A percentile compares a stretch with the other conserved stretches of the same genome.
These are phyloP conservation scores for Dissoconium aciculare DNA, from an alignment of 2,329 filamentous ascomycete species.

Conservation along the genomic window DNA sequence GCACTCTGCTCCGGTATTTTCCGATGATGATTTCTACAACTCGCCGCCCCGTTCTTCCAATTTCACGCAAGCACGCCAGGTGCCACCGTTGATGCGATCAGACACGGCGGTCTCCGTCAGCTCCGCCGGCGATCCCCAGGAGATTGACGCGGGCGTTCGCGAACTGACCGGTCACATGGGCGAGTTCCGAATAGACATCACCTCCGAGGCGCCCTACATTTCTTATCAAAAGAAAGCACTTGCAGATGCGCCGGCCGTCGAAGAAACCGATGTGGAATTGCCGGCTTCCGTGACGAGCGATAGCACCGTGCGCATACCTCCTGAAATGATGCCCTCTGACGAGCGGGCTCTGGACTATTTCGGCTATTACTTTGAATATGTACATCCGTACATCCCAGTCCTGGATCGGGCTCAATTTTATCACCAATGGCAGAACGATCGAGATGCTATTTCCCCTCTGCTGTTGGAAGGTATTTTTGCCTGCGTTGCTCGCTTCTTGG, in stretches of 20 bases:
- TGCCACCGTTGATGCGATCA: constrained; percentile 11
- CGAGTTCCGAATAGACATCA: constrained; percentile 72
- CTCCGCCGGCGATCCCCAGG: constrained; percentile 20
- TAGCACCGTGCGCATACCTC: constrained; percentile 71
- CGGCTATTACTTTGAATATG: constrained; percentile 74
- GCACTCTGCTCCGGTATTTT: constrained; percentile 6
- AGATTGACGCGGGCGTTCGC: constrained; percentile 19
- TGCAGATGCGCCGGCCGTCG: constrained; percentile 47
- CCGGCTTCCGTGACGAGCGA: constrained; percentile 55
- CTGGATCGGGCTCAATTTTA: constrained; percentile 71
- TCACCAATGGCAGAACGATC: constrained; percentile 73
- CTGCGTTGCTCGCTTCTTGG: constrained; percentile 68
- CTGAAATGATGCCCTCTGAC: constrained; percentile 82
- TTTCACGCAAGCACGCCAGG: constrained; percentile 1
- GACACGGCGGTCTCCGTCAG: constrained; percentile 16
- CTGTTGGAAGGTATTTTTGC: constrained; percentile 84
- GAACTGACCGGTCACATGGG: constrained; percentile 50
- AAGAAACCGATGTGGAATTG: constrained; percentile 56
- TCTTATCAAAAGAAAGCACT: constrained; percentile 45
- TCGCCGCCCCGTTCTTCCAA: constrained; percentile 1
- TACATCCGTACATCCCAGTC: constrained; percentile 86
- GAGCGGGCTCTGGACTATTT: constrained; percentile 72
- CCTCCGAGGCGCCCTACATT: constrained; percentile 77
- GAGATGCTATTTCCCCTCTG: constrained; percentile 73
- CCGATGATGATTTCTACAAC: constrained; percentile 10